Conservation (phyloP, 202 grass and related monocot species). For the Musa balbisiana region DNA sequence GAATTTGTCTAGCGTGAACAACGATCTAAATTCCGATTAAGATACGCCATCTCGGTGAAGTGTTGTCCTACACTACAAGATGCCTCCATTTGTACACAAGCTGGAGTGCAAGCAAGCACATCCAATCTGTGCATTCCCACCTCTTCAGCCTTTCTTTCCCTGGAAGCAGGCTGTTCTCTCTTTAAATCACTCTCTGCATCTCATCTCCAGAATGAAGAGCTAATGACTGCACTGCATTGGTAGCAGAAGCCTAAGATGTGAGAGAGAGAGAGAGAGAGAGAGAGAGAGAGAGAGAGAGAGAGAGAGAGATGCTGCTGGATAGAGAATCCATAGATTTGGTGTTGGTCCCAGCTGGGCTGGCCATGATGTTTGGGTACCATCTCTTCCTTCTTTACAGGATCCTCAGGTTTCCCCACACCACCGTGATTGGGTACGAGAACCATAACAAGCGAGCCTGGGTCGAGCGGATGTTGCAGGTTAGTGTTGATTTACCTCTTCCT, state of each 20-base stretch:
- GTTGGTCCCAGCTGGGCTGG: conserved; percentile 58
- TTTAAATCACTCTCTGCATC: background rate
- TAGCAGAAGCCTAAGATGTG: too few species aligned
- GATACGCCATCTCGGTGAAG: background rate
- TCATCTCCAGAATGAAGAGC: background rate
- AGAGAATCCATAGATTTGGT: conserved; percentile 71
- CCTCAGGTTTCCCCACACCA: conserved; percentile 49
- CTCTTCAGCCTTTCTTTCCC: background rate
- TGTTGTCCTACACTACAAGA: background rate
- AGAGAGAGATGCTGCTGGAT: conserved; percentile 32
- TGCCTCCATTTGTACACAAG: background rate
- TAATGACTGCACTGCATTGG: background rate
- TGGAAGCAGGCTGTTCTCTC: background rate
- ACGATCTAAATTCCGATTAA: background rate
- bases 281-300: conserved; percentile 5
- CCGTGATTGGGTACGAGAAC: conserved; percentile 91
- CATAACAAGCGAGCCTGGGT: conserved; percentile 96
- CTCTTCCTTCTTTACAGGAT: conserved; percentile 87
- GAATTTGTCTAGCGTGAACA: background rate
- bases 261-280: too few species aligned
- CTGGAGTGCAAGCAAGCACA: conserved; percentile 5
- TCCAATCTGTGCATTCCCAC: background rate
- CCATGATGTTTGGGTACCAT: conserved; percentile 71
- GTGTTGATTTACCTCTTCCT: background rate
- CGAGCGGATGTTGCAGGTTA: conserved; percentile 52